Base-by-base conservation (phyloP, 2,329 filamentous ascomycete genomes). In the Elsinoe batatas region DNA sequence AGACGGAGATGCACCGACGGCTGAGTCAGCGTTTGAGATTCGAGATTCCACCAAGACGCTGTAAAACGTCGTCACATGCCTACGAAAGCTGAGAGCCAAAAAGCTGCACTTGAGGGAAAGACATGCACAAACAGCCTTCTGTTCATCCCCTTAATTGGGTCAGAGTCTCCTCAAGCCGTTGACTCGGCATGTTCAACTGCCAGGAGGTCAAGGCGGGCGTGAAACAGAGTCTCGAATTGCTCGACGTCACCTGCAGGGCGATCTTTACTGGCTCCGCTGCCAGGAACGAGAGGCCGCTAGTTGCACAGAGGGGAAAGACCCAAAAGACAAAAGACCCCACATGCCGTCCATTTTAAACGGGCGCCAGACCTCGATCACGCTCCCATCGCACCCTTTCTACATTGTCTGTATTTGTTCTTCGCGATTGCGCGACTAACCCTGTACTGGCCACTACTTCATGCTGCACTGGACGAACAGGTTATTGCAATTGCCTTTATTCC, bases 311-410 rank as follows among this genome's bases (percentile, higher is more conserved):
- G 40, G 18, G 40, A 26, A 38, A 30, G 26, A 30, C 40, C 8
- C 40, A 5, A 18, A 18, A 13, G 18, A 32, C 47, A n/a, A n/a
- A n/a, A n/a, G n/a, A n/a, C n/a, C n/a, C n/a, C 47, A 51, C 47
- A 51, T 51, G 47, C 47, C 46, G 47, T n/a, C 47, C 32, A 51
- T 51, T 51, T 51, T 35, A 44, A 51, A 51, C 47, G 47, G 26
- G 32, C 30, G 46, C n/a, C 46, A 50, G 30, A 32, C 12, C 10
- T 50, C 46, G 42, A 50, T 53, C 46, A 33, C 17, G 15, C 17
- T 40, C 42, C 33, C 22, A 42, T 46, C 36, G 32, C 54, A 50
- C 54, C 43, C 13, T 42, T 15, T 36, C 18, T 42, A 33, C 12
- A n/a, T 22, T 33, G 33, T 46, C 26, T 50, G 26, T 42, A 22